A percentile compares a stretch with the other conserved stretches of the same genome.
phyloP scores from a whole-genome alignment of 257 asterid species.

The Mentha longifolia region DNA sequence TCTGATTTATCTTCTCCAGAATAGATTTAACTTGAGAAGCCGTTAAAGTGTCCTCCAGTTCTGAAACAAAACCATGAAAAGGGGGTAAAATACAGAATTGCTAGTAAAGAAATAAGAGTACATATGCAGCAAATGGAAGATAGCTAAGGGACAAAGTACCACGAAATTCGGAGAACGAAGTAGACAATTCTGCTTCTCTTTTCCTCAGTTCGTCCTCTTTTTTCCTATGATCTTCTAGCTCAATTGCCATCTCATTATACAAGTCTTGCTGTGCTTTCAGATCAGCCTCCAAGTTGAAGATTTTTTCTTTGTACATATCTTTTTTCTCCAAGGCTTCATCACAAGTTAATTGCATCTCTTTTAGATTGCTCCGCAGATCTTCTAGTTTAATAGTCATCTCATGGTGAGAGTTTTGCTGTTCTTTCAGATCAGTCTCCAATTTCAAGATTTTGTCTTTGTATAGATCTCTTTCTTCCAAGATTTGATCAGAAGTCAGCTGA shows the following conservation, averaged over 20 bases:
- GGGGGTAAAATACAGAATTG: constrained; percentile 12
- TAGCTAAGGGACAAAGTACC: constrained; percentile 51
- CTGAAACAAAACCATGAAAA: constrained; percentile 55
- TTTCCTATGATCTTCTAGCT: constrained; percentile 53
- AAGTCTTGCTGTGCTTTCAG: constrained; percentile 51
- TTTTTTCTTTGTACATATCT: constrained; percentile 51
- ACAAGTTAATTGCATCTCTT: constrained; percentile 51
- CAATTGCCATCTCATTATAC: constrained; percentile 50
- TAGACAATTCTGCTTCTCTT: constrained; percentile 63
- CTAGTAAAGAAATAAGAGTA: constrained; percentile 16
- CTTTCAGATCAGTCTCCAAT: constrained; percentile 68
- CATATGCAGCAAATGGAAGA: constrained; percentile 20
- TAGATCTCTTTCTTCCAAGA: constrained; percentile 62
- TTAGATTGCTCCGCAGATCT: constrained; percentile 54
- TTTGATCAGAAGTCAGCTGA: constrained; percentile 46
- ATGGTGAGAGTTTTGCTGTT: constrained; percentile 42
- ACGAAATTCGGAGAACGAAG: constrained; percentile 47
- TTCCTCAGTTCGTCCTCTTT: constrained; percentile 52
- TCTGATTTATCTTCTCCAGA: constrained; percentile 61
- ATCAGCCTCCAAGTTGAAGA: constrained; percentile 62
- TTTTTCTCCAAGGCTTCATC: constrained; percentile 61
- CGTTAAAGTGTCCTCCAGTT: constrained; percentile 59
- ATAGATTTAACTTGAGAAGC: constrained; percentile 64
- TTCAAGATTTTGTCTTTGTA: constrained; percentile 52
- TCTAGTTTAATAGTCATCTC: constrained; percentile 29